These are phyloP conservation scores for Diaporthe sp. DNA, from an alignment of 2,329 filamentous ascomycete genomes.

Conservation along the genomic window DNA sequence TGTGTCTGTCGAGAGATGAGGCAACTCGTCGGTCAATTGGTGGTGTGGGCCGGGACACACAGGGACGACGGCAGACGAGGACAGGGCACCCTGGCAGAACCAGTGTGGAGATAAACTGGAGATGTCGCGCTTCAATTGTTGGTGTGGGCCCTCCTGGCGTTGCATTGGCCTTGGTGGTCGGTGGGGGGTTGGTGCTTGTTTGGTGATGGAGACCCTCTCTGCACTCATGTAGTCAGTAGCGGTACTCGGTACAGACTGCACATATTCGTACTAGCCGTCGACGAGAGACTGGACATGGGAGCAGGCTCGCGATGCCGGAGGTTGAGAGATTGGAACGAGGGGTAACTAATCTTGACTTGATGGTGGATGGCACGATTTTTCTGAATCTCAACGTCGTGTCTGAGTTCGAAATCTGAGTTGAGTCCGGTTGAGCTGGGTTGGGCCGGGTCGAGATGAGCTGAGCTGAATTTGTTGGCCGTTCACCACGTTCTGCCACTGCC, in stretches of 20 bases:
- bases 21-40: slow-evolving; percentile 28
- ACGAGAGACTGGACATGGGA: background rate
- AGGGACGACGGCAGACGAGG: slow-evolving; percentile 30
- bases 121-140: slow-evolving; percentile 21
- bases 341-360: background rate
- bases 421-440: background rate
- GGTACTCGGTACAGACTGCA: slow-evolving; percentile 5
- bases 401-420: background rate
- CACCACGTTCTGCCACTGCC: background rate
- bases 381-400: slow-evolving; percentile 3
- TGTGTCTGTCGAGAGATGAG: slow-evolving; percentile 35
- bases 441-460: background rate
- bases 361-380: background rate
- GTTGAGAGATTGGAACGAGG: slow-evolving; percentile 2
- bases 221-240: background rate
- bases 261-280: background rate
- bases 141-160: background rate
- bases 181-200: slow-evolving; percentile 23
- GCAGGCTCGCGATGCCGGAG: background rate
- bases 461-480: slow-evolving; percentile 13
- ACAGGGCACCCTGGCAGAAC: slow-evolving; percentile 12
- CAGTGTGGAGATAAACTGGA: slow-evolving; percentile 33
- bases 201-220: slow-evolving; percentile 20
- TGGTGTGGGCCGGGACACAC: slow-evolving; percentile 29
- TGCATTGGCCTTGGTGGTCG: slow-evolving; percentile 20